phyloP scores from a whole-genome alignment of 1,139 yeast species.

The Scheffersomyces segobiensis region DNA sequence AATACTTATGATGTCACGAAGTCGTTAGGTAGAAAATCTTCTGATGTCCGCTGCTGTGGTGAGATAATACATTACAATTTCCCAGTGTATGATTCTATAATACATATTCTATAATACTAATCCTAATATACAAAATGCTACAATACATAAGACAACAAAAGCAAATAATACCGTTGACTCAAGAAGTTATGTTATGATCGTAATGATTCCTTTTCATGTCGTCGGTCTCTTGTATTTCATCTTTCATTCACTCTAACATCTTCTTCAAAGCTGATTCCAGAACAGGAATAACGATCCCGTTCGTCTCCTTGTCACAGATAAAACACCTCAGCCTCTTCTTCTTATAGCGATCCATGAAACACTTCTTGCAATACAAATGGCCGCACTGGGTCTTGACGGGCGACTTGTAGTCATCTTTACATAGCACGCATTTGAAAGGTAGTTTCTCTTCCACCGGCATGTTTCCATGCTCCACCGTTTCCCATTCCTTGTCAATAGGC shows the following conservation, averaged over 20 bases:
- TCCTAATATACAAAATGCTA: no score
- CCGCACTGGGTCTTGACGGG: constrained; percentile 68
- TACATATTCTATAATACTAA: no score
- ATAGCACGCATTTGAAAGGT: constrained; percentile 67
- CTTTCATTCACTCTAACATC: background rate
- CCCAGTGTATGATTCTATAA: no score
- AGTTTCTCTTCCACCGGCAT: constrained; percentile 24
- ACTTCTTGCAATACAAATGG: constrained; percentile 66
- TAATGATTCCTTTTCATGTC: background rate
- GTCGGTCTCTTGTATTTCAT: background rate
- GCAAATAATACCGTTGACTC: no score
- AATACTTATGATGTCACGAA: no score
- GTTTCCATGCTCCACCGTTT: constrained; percentile 26
- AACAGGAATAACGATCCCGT: constrained; percentile 48
- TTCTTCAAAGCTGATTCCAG: constrained; percentile 10
- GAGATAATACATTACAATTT: no score
- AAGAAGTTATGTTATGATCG: no score
- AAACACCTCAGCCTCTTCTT: constrained; percentile 46
- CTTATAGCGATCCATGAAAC: constrained; percentile 56
- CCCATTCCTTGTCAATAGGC: constrained; percentile 77
- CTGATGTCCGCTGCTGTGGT: no score
- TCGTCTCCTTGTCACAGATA: constrained; percentile 59
- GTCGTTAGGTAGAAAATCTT: no score
- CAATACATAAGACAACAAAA: no score
- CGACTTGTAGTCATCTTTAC: constrained; percentile 53